A percentile compares a stretch with the other conserved stretches of the same genome.
Evolutionary conservation across 116 monocot species (phyloP).

Genomic region (Cymodocea nodosa): DNA sequence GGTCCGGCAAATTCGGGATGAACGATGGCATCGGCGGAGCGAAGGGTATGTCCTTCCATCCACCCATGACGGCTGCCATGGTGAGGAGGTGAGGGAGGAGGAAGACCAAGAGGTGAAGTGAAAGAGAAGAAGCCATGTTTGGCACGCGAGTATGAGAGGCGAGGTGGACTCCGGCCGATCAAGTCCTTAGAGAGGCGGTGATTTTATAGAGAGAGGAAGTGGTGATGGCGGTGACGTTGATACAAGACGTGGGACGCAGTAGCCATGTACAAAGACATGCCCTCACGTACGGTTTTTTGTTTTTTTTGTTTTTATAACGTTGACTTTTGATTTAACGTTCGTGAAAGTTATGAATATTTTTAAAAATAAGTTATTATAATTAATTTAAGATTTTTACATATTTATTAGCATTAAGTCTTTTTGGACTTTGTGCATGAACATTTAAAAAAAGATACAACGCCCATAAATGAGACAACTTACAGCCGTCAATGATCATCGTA

Average conservation of each 20-base stretch:
- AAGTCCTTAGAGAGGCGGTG: not conserved
- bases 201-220: not conserved
- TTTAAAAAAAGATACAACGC: too few relatives aligned
- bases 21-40: not conserved
- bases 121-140: not conserved
- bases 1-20: not conserved
- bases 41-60: not conserved
- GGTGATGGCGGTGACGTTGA: not conserved
- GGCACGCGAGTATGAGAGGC: not conserved
- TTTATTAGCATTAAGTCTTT: too few relatives aligned
- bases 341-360: too few relatives aligned
- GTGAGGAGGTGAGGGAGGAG: not conserved
- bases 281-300: too few relatives aligned
- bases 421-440: too few relatives aligned
- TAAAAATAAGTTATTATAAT: too few relatives aligned
- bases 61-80: not conserved
- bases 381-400: too few relatives aligned
- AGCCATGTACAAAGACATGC: not conserved
- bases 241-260: slow-evolving; percentile 1
- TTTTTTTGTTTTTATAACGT: too few relatives aligned
- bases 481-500: too few relatives aligned
- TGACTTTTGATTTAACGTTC: too few relatives aligned
- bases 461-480: too few relatives aligned
- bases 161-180: not conserved
- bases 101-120: not conserved